A percentile compares a stretch with the other conserved stretches of the same genome.
These are phyloP conservation scores for Eimeria maxima DNA, from an alignment of 169 alveolate species.

Conservation along the genomic window DNA sequence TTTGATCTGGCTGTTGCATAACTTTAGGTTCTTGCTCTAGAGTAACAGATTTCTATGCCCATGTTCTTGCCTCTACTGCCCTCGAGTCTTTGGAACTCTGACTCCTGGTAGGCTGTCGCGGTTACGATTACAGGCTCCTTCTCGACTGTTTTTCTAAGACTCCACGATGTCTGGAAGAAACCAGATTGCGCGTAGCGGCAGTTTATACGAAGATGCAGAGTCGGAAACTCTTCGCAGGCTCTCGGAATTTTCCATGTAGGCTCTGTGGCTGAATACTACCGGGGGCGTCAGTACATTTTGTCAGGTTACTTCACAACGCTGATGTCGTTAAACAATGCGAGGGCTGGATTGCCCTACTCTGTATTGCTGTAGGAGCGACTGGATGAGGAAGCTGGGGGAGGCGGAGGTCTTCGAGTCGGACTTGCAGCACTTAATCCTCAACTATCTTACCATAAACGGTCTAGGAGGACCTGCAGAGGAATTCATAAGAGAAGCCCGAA, in stretches of 20 bases:
- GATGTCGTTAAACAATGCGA: not conserved
- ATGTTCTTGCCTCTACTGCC: not conserved
- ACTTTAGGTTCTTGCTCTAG: not conserved
- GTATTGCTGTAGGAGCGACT: slow-evolving; percentile 65
- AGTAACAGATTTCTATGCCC: not conserved
- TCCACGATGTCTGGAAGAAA: slow-evolving; percentile 1
- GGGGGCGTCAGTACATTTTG: not conserved
- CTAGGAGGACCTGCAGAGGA: slow-evolving; percentile 80
- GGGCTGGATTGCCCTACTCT: not conserved
- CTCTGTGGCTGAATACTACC: not conserved
- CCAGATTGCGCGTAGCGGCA: not conserved
- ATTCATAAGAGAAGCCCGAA: slow-evolving; percentile 69
- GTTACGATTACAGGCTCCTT: not conserved
- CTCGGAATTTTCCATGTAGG: slow-evolving; percentile 58
- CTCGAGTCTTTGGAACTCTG: not conserved
- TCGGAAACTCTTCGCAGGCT: slow-evolving; percentile 17
- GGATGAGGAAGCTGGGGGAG: slow-evolving; percentile 76
- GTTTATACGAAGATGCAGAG: slow-evolving; percentile 31
- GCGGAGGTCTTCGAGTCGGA: slow-evolving; percentile 81
- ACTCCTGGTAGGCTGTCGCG: not conserved
- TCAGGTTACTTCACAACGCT: not conserved
- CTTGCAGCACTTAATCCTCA: slow-evolving; percentile 77
- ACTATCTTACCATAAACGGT: slow-evolving; percentile 81
- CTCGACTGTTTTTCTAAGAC: not conserved
- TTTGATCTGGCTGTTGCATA: not conserved